phyloP scores from a whole-genome alignment of 768 basidiomycete species.

The Boletus subcaerulescens region DNA sequence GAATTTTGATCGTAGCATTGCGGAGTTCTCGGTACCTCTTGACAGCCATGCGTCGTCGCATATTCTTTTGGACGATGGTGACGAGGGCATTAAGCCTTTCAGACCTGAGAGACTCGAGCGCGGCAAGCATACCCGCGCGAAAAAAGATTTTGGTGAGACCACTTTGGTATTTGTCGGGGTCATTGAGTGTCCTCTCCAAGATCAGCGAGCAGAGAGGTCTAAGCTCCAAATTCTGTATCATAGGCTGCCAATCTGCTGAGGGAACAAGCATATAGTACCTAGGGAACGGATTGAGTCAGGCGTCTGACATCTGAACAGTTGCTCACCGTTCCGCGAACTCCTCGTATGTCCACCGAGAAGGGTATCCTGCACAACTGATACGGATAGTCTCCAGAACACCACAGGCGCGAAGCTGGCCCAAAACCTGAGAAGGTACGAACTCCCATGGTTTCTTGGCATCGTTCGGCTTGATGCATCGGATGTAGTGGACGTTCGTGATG shows the following conservation, averaged over 20 bases:
- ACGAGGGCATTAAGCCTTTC: conserved; percentile 87
- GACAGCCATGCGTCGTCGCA: conserved; percentile 81
- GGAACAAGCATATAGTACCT: conserved; percentile 98
- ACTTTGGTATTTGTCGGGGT: conserved; percentile 94
- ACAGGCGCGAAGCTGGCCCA: conserved; percentile 93
- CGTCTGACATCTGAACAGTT: conserved; percentile 2
- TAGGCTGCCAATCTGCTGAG: conserved; percentile 81
- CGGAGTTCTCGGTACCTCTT: conserved; percentile 75
- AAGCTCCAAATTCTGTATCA: conserved; percentile 81
- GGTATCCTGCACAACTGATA: conserved; percentile 98
- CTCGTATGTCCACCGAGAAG: conserved; percentile 96
- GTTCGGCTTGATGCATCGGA: conserved; percentile 99
- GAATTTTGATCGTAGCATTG: conserved; percentile 75
- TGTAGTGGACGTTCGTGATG: conserved; percentile 98
- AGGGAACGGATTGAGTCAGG: conserved; percentile 17
- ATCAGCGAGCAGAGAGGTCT: conserved; percentile 80
- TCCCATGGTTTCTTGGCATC: conserved; percentile 97
- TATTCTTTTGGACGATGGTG: conserved; percentile 97
- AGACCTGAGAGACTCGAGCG: conserved; percentile 86
- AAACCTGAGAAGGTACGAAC: conserved; percentile 91
- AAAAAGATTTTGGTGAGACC: conserved; percentile 99
- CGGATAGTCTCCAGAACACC: conserved; percentile 99
- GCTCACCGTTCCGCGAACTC: conserved; percentile 95
- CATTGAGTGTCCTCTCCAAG: conserved; percentile 81
- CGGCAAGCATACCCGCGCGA: conserved; percentile 97